Base-by-base conservation (phyloP, 305 asterid genomes). In the Nicotiana rustica region DNA sequence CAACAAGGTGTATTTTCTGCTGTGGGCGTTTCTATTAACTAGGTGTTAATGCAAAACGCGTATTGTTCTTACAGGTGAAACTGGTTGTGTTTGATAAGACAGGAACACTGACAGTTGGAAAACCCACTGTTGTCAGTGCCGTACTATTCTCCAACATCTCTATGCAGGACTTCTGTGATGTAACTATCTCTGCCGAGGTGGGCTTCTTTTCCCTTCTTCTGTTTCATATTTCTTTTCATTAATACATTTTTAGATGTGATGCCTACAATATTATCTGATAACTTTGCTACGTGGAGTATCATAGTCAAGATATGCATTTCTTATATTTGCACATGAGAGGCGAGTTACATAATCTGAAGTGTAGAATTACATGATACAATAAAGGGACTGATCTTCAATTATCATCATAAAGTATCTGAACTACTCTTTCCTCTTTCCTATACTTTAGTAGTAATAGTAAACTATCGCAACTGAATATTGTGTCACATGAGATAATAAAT, bases 141-240 rank as follows among this genome's bases (percentile, higher is more conserved):
- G 92, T 85, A 88, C 88, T 96, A 71, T 93, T 96, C 85, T 89
- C 99, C 56, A 83, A 84, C 38, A 83, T 91, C 84, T 83, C 97
- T 76, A 86, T 92, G 94, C 94, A 89, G 81, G 99, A 94, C 82
- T 94, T 96, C 84, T 94, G 97, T 79, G 92, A 89, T 78, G 80
- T 94, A 92, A 91, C 97, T 56, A 89, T 94, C 87, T 94, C 97
- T 88, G 92, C 98, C 2, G 99, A 96, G 97, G 99, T 94, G 81
- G 82, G 93, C 81, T 82, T 66, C 76, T 73, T 60, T 67, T 71
- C 68, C 62, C 52, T 17, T 5, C 35, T 31, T 47, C 14, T 68
- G 35, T 57, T 17, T 29, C 84, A 33, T 18, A 67, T 56, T 69
- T 33, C 62, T 64, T 47, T 79, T 62, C 47, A 6, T 14, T 80